Conservation (phyloP, 345 rosid species). For the Schrenkiella parvula region DNA sequence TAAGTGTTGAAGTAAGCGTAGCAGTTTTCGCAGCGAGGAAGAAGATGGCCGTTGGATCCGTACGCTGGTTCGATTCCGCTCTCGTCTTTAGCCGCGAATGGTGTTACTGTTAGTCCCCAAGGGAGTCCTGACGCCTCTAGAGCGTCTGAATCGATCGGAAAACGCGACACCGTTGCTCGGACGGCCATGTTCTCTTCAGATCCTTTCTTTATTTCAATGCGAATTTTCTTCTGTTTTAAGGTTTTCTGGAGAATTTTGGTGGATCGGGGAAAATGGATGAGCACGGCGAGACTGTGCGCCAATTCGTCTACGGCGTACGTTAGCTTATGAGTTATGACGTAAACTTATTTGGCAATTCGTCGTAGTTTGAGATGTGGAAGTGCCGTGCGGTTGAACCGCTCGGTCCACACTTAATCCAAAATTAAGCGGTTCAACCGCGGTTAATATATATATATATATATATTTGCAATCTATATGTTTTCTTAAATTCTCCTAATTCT, state of each 20-base stretch:
- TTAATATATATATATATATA: too few relatives aligned
- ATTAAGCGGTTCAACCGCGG: too few relatives aligned
- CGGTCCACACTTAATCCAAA: too few relatives aligned
- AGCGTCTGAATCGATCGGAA: constrained; percentile 74
- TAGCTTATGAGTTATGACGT: not conserved
- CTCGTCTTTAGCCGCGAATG: constrained; percentile 86
- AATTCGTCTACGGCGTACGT: constrained; percentile 13
- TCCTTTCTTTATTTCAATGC: not conserved
- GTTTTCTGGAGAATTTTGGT: not conserved
- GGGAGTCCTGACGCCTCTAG: constrained; percentile 83
- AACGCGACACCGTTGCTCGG: constrained; percentile 75
- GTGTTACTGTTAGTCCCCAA: constrained; percentile 89
- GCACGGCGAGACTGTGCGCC: constrained; percentile 18
- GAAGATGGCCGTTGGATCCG: constrained; percentile 76
- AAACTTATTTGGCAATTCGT: too few relatives aligned
- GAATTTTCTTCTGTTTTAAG: not conserved
- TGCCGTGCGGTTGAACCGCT: not conserved
- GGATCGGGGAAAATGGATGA: constrained; percentile 1
- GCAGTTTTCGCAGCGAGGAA: constrained; percentile 94
- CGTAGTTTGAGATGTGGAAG: not conserved
- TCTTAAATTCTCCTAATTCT: too few relatives aligned
- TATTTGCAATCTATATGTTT: too few relatives aligned
- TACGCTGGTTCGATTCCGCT: constrained; percentile 63
- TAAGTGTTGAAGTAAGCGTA: constrained; percentile 92
- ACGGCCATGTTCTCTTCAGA: constrained; percentile 50